A percentile compares a stretch with the other conserved stretches of the same genome.
Evolutionary conservation across 176 grass and related monocot genomes (phyloP).

Genomic region (Phoenix roebelenii): DNA sequence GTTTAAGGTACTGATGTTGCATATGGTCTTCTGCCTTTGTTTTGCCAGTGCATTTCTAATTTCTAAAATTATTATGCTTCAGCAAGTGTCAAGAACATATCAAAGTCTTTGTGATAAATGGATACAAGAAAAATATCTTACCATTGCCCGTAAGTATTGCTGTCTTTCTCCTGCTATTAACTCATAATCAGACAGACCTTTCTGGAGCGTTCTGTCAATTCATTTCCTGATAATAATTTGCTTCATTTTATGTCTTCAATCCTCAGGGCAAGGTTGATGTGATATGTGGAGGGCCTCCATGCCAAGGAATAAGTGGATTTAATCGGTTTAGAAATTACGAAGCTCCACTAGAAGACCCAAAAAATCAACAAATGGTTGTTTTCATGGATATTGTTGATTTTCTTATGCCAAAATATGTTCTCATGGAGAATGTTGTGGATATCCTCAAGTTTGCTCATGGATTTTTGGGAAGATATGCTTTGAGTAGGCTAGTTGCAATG

Average conservation of each 20-base stretch:
- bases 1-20: conserved; percentile 45
- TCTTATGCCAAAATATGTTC: conserved; percentile 66
- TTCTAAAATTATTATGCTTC: conserved; percentile 13
- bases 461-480: conserved; percentile 58
- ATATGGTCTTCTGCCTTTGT: not conserved
- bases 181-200: not conserved
- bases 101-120: conserved; percentile 61
- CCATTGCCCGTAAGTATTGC: conserved; percentile 50
- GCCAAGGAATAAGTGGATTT: conserved; percentile 87
- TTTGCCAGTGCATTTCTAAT: conserved; percentile 3
- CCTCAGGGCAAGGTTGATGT: conserved; percentile 63
- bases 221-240: not conserved
- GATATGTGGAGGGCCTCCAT: conserved; percentile 77
- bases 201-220: not conserved
- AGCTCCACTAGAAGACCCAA: conserved; percentile 65
- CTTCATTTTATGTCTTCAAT: not conserved
- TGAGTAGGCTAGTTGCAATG: conserved; percentile 59
- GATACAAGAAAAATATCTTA: conserved; percentile 41
- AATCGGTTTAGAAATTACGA: conserved; percentile 72
- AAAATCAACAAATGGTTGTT: conserved; percentile 73
- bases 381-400: conserved; percentile 77
- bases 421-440: conserved; percentile 93
- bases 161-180: not conserved
- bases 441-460: conserved; percentile 80
- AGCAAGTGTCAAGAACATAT: conserved; percentile 63